These are phyloP conservation scores for Neotropicomus parvogracilis DNA, from an alignment of 1,284 basidiomycete genomes.

Conservation along the genomic window DNA sequence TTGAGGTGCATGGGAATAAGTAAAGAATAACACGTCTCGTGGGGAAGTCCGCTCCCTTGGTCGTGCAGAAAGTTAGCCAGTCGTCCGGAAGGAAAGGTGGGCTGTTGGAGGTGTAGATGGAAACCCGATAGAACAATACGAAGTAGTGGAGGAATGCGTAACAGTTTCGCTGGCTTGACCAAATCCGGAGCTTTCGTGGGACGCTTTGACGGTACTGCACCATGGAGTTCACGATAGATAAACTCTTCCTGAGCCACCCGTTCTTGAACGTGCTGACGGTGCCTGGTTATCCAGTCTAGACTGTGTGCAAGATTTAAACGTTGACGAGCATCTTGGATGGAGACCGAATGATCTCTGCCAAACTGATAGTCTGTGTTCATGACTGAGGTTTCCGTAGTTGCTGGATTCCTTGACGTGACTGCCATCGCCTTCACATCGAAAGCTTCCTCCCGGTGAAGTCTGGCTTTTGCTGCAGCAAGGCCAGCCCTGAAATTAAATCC, in stretches of 20 bases:
- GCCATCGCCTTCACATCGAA: slow-evolving; percentile 77
- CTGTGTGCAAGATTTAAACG: slow-evolving; percentile 74
- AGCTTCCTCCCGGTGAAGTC: slow-evolving; percentile 76
- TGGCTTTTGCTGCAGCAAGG: slow-evolving; percentile 68
- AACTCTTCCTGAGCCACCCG: slow-evolving; percentile 29
- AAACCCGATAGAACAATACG: slow-evolving; percentile 67
- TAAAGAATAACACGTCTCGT: slow-evolving; percentile 72
- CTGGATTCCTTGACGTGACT: slow-evolving; percentile 44
- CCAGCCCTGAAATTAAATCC: slow-evolving; percentile 80
- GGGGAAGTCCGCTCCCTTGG: slow-evolving; percentile 70
- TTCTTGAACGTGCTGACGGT: slow-evolving; percentile 38
- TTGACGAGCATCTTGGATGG: slow-evolving; percentile 69
- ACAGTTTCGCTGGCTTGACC: slow-evolving; percentile 34
- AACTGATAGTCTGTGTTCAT: slow-evolving; percentile 51
- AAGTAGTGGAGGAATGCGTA: slow-evolving; percentile 68
- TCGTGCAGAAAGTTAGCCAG: slow-evolving; percentile 70
- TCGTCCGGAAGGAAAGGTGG: slow-evolving; percentile 57
- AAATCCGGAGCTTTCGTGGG: slow-evolving; percentile 33
- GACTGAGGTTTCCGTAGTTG: slow-evolving; percentile 20
- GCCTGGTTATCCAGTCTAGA: slow-evolving; percentile 72
- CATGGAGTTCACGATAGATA: slow-evolving; percentile 38
- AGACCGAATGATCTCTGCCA: slow-evolving; percentile 58
- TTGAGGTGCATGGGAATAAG: slow-evolving; percentile 82
- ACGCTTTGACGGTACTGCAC: slow-evolving; percentile 27
- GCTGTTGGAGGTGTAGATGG: slow-evolving; percentile 55